Percentiles rank a stretch among this genome's conserved stretches.
phyloP scores from a whole-genome alignment of 345 rosid genomes.

The Eucalyptus marginata region DNA sequence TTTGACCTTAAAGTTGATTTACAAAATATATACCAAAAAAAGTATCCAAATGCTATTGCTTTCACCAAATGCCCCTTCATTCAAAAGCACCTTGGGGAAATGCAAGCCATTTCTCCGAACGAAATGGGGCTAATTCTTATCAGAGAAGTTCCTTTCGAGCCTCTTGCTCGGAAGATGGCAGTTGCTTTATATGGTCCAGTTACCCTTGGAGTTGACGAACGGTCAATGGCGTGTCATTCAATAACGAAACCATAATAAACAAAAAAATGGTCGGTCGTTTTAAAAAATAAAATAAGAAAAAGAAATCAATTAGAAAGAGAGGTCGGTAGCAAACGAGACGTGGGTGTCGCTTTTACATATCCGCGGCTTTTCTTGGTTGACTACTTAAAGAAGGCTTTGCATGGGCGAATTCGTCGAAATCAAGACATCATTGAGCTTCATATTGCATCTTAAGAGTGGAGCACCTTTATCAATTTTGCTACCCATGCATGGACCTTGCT shows the following conservation, averaged over 20 bases:
- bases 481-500: not conserved
- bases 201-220: not conserved
- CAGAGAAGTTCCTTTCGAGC: not conserved
- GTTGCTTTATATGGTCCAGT: not conserved
- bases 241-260: not conserved
- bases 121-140: too few species aligned
- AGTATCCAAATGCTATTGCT: rapidly evolving
- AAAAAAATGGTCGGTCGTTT: not conserved
- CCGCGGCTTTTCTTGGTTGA: not conserved
- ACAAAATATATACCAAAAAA: not conserved
- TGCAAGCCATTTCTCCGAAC: rapidly evolving
- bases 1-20: too few species aligned
- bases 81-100: too few species aligned
- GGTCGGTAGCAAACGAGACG: not conserved
- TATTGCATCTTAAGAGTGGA: not conserved
- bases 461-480: not conserved
- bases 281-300: too few species aligned
- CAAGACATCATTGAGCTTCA: not conserved
- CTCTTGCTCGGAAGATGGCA: not conserved
- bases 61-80: not conserved
- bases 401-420: not conserved
- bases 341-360: not conserved
- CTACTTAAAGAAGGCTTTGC: not conserved
- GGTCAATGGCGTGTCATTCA: not conserved
- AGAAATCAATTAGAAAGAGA: not conserved